Conservation (phyloP, 257 asterid genomes). For the Salvia rosmarinus region DNA sequence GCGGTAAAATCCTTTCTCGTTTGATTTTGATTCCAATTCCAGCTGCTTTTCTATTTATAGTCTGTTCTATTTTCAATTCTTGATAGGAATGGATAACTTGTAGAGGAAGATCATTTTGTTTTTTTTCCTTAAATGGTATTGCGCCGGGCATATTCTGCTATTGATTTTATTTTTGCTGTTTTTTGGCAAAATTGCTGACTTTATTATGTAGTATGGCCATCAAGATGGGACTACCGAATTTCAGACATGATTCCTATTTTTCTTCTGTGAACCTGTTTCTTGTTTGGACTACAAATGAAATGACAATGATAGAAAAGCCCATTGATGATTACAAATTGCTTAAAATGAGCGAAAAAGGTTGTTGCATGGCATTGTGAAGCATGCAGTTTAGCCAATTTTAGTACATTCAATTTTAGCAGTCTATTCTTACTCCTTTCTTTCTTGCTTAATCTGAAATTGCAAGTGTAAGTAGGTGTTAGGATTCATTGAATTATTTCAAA, state of each 20-base stretch:
- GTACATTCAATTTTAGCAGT: background rate
- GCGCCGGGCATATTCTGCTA: background rate
- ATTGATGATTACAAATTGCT: background rate
- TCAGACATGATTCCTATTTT: background rate
- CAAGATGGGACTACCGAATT: background rate
- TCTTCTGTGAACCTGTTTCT: background rate
- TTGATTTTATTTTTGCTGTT: background rate
- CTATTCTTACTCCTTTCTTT: background rate
- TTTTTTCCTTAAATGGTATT: background rate
- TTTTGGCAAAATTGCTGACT: constrained; percentile 11
- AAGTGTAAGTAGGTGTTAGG: too few relatives aligned
- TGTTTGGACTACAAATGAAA: background rate
- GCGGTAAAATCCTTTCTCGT: background rate
- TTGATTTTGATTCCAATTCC: background rate
- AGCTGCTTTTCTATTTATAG: background rate
- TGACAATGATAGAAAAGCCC: background rate
- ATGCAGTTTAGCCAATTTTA: constrained; percentile 1
- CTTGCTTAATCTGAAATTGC: too few relatives aligned
- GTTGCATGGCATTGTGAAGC: background rate
- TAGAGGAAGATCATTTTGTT: background rate
- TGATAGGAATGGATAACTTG: background rate
- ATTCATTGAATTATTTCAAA: constrained; percentile 13
- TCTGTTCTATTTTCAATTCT: background rate
- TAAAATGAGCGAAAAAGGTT: constrained; percentile 5
- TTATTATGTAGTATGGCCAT: background rate